Evolutionary conservation across 495 filamentous ascomycete species (phyloP), one percentile per base, ranked within the genome.

Genomic region (Chaetomium fimeti): DNA sequence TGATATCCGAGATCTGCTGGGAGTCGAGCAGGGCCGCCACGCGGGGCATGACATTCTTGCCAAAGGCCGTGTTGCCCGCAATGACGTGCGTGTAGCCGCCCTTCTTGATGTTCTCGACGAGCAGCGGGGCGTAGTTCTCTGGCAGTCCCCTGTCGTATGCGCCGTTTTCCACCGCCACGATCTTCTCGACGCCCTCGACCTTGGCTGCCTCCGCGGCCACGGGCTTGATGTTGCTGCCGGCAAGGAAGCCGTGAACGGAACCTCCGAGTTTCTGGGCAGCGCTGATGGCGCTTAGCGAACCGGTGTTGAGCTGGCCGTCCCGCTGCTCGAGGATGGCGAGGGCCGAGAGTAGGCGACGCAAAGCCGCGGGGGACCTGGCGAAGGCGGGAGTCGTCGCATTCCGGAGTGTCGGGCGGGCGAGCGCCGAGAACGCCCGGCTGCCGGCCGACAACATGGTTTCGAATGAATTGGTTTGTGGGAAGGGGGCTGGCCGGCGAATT

Each of bases 71-170:
- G 82, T 97, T 91, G 45, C 88, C 89, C 27, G 89, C 88, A 61
- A 98, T 82, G 58, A 98, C 84, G 74, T 98, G 94, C 65, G 93
- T 96, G 77, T 87, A 97, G 66, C 86, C 89, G 65, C 89, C 91
- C 71, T 92, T 91, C 83, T 96, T 94, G 77, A 98, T 90, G 76
- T 97, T 98, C 77, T 97, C 92, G 28, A 90, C 90, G 22, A 98
- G 83, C 32, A 98, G 79, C 45, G 92, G 90, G n/a, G 93, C 93
- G 71, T 82, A 98, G 81, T 92, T 98, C 79, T 98, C 94, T 28
- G 94, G 88, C 5, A 98, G 85, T 28, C 91, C 90, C 86, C 92
- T 96, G 76, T 97, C 92, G 72, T 98, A 98, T 42, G 89, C 89
- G 57, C 80, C 86, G 76, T 91, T 97, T 25, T 97, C 90, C 16